These are phyloP conservation scores for Plasmodium vinckei DNA, from an alignment of 169 alveolate genomes.

Conservation along the genomic window DNA sequence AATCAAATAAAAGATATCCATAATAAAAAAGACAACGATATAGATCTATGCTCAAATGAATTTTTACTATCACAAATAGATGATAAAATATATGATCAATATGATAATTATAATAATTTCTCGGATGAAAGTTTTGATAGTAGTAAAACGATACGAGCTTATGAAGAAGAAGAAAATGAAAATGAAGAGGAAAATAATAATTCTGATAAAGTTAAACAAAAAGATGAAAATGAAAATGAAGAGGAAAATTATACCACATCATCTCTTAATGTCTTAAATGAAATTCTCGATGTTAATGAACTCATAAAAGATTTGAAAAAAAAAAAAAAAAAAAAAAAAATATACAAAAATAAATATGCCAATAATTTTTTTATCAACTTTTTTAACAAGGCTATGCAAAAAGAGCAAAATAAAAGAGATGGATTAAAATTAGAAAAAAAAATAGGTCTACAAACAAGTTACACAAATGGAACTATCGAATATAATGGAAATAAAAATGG, in stretches of 20 bases:
- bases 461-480: neutral
- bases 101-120: conserved; percentile 5
- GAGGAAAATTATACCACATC: neutral
- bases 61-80: conserved; percentile 20
- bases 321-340: conserved; percentile 27
- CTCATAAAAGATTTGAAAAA: conserved; percentile 55
- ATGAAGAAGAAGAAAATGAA: conserved; percentile 7
- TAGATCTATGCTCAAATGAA: conserved; percentile 2
- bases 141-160: conserved; percentile 12
- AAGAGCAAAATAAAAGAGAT: neutral
- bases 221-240: neutral
- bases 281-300: conserved; percentile 33
- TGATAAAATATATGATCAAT: conserved; percentile 20
- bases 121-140: conserved; percentile 58
- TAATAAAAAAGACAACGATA: conserved; percentile 11
- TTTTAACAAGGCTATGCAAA: conserved; percentile 16
- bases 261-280: conserved; percentile 9
- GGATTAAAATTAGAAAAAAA: neutral
- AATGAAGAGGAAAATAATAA: neutral
- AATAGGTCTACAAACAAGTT: too few relatives aligned
- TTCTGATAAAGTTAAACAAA: neutral
- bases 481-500: neutral
- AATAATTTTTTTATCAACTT: conserved; percentile 11
- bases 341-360: conserved; percentile 31
- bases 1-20: conserved; percentile 35